A percentile compares a stretch with the other conserved stretches of the same genome.
Evolutionary conservation across 2,329 filamentous ascomycete genomes (phyloP).

Genomic region (Cryphonectria parasitica): DNA sequence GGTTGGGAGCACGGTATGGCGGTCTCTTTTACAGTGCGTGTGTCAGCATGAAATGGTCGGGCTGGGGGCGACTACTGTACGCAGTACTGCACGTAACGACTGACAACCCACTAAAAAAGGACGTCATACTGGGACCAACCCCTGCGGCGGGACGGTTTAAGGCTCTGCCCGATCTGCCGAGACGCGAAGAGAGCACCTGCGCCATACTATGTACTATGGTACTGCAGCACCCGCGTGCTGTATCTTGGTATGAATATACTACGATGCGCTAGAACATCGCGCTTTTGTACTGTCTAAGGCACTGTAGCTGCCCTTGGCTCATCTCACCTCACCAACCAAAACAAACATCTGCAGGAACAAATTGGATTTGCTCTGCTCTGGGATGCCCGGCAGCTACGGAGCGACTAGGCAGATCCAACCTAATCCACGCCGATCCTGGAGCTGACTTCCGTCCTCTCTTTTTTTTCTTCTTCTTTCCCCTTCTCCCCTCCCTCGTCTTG

Average conservation of each 20-base stretch:
- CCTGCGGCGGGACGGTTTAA: not conserved
- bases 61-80: not conserved
- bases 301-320: not conserved
- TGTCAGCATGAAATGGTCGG: not conserved
- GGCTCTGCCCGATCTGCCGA: not conserved
- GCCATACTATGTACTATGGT: not conserved
- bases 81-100: not conserved
- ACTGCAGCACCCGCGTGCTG: not conserved
- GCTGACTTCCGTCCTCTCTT: slow-evolving; percentile 2
- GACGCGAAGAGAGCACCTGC: not conserved
- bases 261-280: not conserved
- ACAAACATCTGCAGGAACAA: not conserved
- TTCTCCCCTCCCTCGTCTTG: not conserved
- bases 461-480: too few relatives aligned
- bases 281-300: not conserved
- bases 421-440: not conserved
- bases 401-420: not conserved
- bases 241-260: not conserved
- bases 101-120: not conserved
- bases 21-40: not conserved
- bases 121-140: slow-evolving; percentile 1
- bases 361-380: not conserved
- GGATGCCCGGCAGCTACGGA: not conserved
- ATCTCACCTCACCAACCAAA: not conserved
- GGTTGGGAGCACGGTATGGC: not conserved